Percentiles rank a stretch among this genome's conserved stretches.
Conservation (phyloP, 257 asterid genomes). For the Rehmannia glutinosa region DNA sequence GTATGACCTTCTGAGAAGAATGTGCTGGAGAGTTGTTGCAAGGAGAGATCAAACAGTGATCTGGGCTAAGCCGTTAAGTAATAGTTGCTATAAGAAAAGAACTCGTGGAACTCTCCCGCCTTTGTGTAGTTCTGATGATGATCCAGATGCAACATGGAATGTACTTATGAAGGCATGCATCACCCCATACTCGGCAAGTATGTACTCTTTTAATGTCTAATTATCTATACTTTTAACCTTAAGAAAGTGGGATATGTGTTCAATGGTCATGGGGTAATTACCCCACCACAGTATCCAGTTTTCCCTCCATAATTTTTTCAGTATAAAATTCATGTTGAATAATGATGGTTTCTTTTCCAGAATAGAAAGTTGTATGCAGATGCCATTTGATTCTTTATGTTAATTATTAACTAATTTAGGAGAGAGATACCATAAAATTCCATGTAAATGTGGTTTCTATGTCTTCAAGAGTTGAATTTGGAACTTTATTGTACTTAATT, state of each 20-base stretch:
- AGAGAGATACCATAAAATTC: background rate
- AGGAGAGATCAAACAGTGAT: slow-evolving; percentile 83
- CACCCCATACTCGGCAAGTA: slow-evolving; percentile 73
- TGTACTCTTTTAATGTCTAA: slow-evolving; percentile 22
- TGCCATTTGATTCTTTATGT: background rate
- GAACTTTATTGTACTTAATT: background rate
- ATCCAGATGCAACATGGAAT: slow-evolving; percentile 83
- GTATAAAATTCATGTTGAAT: background rate
- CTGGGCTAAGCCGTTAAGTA: slow-evolving; percentile 87
- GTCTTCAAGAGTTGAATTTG: background rate
- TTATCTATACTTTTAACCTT: background rate
- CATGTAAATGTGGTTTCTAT: background rate
- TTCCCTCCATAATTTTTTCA: background rate
- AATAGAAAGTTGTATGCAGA: background rate
- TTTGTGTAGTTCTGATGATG: slow-evolving; percentile 69
- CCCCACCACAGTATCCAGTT: background rate
- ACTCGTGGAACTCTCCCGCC: slow-evolving; percentile 54
- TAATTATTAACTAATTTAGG: background rate
- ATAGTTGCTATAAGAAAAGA: slow-evolving; percentile 75
- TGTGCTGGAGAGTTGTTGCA: slow-evolving; percentile 92
- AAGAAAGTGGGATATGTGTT: slow-evolving; percentile 9
- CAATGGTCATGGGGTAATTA: background rate
- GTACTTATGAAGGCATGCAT: slow-evolving; percentile 89
- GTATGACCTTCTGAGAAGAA: slow-evolving; percentile 67
- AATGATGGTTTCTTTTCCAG: background rate